A percentile compares a stretch with the other conserved stretches of the same genome.
These are phyloP conservation scores for Clonostachys sp. DNA, from an alignment of 2,329 filamentous ascomycete species.

Conservation along the genomic window DNA sequence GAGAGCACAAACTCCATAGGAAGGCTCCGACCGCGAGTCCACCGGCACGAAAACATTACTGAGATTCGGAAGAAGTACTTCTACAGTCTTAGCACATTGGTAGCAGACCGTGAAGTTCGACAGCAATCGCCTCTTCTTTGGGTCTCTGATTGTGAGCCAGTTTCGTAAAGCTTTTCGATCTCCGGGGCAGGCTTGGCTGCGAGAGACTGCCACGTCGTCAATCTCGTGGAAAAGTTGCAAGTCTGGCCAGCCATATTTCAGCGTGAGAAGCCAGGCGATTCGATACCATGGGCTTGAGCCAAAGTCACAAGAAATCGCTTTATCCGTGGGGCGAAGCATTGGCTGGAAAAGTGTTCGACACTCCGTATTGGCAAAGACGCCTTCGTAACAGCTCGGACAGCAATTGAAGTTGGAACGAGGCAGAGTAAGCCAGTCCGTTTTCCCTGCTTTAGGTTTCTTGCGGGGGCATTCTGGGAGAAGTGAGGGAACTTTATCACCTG, in stretches of 20 bases:
- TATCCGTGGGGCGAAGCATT: conserved; percentile 51
- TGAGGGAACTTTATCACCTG: conserved; percentile 22
- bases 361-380: conserved; percentile 62
- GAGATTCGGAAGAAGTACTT: conserved; percentile 69
- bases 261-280: conserved; percentile 76
- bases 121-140: conserved; percentile 57
- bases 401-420: conserved; percentile 70
- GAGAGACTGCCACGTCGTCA: conserved; percentile 52
- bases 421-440: conserved; percentile 78
- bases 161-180: conserved; percentile 48
- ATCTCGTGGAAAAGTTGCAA: conserved; percentile 67
- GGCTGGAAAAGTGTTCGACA: conserved; percentile 62
- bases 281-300: conserved; percentile 74
- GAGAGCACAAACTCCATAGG: conserved; percentile 62
- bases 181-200: conserved; percentile 52
- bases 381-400: conserved; percentile 74
- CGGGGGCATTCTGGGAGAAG: conserved; percentile 66
- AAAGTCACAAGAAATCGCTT: conserved; percentile 70
- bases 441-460: conserved; percentile 53
- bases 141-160: conserved; percentile 76
- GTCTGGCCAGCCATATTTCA: conserved; percentile 64
- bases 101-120: conserved; percentile 72
- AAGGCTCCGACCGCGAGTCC: conserved; percentile 38
- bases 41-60: conserved; percentile 58
- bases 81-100: conserved; percentile 67